Evolutionary conservation across 164 flowering plant species (phyloP).

Genomic region (Malania oleifera): DNA sequence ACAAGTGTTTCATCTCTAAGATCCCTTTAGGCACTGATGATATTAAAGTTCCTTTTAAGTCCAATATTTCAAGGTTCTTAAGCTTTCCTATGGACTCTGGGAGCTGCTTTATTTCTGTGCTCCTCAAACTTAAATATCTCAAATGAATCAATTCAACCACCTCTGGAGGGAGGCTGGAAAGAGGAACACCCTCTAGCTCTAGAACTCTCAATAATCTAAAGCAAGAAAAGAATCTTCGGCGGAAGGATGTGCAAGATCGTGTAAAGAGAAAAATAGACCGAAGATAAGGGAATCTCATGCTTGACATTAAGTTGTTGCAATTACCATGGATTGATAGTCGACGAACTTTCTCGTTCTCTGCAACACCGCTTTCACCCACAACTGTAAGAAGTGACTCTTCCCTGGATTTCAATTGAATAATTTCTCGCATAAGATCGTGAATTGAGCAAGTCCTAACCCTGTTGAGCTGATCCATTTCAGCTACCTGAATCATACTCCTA

Average conservation of each 20-base stretch:
- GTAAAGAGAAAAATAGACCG: constrained; percentile 17
- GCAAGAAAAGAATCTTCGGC: background rate
- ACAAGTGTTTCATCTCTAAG: constrained; percentile 12
- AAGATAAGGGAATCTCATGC: background rate
- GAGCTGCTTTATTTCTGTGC: constrained; percentile 18
- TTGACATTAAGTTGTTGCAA: background rate
- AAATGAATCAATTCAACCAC: constrained; percentile 17
- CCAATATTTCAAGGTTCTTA: constrained; percentile 23
- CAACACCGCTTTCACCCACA: background rate
- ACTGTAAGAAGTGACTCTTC: constrained; percentile 11
- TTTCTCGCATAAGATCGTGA: constrained; percentile 23
- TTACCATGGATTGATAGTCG: constrained; percentile 17
- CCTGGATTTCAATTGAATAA: constrained; percentile 17
- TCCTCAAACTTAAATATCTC: constrained; percentile 21
- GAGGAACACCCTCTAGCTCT: constrained; percentile 20
- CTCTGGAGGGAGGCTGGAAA: constrained; percentile 16
- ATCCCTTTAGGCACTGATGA: constrained; percentile 20
- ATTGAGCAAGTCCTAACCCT: constrained; percentile 12
- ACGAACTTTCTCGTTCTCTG: constrained; percentile 8
- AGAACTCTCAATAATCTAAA: constrained; percentile 24
- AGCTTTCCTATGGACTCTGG: constrained; percentile 30
- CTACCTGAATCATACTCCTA: constrained; percentile 26
- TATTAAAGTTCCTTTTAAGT: constrained; percentile 22
- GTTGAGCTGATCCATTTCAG: background rate
- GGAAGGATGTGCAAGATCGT: background rate